Percentiles rank a stretch among this genome's conserved stretches.
These are phyloP conservation scores for Colletotrichum musae DNA, from an alignment of 2,329 filamentous ascomycete genomes.

Conservation along the genomic window DNA sequence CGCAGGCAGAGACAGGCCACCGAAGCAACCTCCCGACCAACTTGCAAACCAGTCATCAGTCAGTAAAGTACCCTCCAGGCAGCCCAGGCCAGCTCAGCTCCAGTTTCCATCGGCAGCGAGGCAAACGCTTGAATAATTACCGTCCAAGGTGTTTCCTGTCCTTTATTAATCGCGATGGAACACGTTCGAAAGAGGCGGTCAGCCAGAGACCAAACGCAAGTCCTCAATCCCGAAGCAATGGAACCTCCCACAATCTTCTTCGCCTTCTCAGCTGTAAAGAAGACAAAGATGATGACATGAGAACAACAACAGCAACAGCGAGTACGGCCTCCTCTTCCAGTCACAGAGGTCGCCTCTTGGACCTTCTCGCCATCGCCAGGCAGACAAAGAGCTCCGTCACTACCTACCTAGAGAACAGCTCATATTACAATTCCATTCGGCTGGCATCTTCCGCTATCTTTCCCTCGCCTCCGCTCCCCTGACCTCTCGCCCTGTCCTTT, in stretches of 20 bases:
- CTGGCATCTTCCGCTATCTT: slow-evolving; percentile 17
- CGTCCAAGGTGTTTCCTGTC: no score
- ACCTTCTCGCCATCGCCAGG: slow-evolving; percentile 13
- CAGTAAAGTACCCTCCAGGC: neutral
- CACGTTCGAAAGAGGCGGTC: slow-evolving; percentile 36
- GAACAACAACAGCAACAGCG: no score
- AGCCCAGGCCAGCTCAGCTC: slow-evolving; percentile 32
- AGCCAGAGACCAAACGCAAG: slow-evolving; percentile 5
- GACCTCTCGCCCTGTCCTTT: neutral
- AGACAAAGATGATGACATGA: neutral
- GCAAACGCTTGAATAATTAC: slow-evolving; percentile 22
- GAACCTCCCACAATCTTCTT: slow-evolving; percentile 34
- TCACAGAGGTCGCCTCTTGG: slow-evolving; percentile 31
- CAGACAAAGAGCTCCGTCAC: slow-evolving; percentile 20
- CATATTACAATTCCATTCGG: slow-evolving; percentile 2
- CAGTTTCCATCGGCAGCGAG: slow-evolving; percentile 11
- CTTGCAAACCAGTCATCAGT: neutral
- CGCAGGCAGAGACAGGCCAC: slow-evolving; percentile 18
- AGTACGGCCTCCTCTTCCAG: slow-evolving; percentile 1
- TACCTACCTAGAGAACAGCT: neutral
- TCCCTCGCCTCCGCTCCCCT: neutral
- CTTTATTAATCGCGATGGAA: slow-evolving; percentile 6
- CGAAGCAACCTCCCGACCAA: slow-evolving; percentile 10
- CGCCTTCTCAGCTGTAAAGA: slow-evolving; percentile 10
- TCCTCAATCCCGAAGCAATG: slow-evolving; percentile 4